phyloP scores from a whole-genome alignment of 2,329 filamentous ascomycete species.

The Madurella mycetomatis region DNA sequence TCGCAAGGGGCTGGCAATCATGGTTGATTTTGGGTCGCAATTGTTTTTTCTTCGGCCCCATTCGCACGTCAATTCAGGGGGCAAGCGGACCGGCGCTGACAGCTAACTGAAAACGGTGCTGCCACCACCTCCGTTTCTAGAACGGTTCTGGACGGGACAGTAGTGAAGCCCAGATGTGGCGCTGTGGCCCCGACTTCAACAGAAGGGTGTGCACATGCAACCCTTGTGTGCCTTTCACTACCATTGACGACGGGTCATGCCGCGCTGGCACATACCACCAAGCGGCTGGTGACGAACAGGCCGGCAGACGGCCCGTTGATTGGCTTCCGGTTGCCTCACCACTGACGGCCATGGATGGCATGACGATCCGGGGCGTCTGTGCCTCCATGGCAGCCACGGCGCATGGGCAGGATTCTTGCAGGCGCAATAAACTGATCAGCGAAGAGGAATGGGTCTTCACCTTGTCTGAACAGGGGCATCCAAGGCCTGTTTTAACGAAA shows the following conservation, averaged over 20 bases:
- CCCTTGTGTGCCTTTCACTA: not conserved
- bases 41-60: not conserved
- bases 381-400: not conserved
- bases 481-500: too few species aligned
- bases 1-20: slow-evolving; percentile 7
- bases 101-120: not conserved
- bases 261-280: not conserved
- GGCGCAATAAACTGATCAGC: too few species aligned
- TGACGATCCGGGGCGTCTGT: not conserved
- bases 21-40: not conserved
- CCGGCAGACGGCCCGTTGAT: too few species aligned
- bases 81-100: not conserved
- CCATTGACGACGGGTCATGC: not conserved
- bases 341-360: not conserved
- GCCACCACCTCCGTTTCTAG: not conserved
- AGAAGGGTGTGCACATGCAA: not conserved
- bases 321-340: not conserved
- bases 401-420: not conserved
- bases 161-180: not conserved
- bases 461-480: too few species aligned
- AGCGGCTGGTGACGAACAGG: not conserved
- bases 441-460: too few species aligned
- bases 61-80: not conserved
- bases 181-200: not conserved
- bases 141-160: not conserved